Percentiles rank a stretch among this genome's conserved stretches.
phyloP scores from a whole-genome alignment of 306 rosid species.

The Arachis stenosperma region DNA sequence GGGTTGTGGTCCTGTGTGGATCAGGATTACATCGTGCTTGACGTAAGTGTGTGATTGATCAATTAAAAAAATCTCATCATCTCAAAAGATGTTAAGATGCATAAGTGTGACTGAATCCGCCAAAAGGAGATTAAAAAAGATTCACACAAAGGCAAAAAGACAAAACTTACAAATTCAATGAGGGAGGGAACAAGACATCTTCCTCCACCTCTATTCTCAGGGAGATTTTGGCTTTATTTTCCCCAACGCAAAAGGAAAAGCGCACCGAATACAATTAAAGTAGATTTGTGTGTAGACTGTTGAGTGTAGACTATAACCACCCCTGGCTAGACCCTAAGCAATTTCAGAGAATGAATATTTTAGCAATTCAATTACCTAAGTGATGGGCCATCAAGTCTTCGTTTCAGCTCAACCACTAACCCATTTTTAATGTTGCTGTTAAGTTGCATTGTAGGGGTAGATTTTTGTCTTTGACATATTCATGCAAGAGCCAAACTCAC shows the following conservation, averaged over 20 bases:
- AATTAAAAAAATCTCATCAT: not conserved
- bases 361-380: not conserved
- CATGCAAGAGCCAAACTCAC: slow-evolving; percentile 13
- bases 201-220: slow-evolving; percentile 28
- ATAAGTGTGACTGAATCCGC: slow-evolving; percentile 20
- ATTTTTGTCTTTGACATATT: slow-evolving; percentile 34
- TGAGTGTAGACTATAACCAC: not conserved
- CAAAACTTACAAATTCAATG: slow-evolving; percentile 24
- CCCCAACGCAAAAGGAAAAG: not conserved
- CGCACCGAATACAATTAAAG: slow-evolving; percentile 26
- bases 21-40: slow-evolving; percentile 38
- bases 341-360: not conserved
- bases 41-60: slow-evolving; percentile 19
- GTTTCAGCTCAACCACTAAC: slow-evolving; percentile 51
- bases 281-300: not conserved
- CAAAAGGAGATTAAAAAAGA: slow-evolving; percentile 20
- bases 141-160: slow-evolving; percentile 19
- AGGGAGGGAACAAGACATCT: slow-evolving; percentile 30
- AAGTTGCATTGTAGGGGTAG: not conserved
- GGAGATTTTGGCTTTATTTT: slow-evolving; percentile 12
- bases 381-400: slow-evolving; percentile 26
- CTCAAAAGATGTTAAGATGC: slow-evolving; percentile 30
- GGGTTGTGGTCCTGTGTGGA: slow-evolving; percentile 24
- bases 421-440: slow-evolving; percentile 14
- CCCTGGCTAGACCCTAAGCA: too few relatives aligned